These are phyloP conservation scores for Rhodomyrtus psidioides DNA, from an alignment of 441 rosid species.

Conservation along the genomic window DNA sequence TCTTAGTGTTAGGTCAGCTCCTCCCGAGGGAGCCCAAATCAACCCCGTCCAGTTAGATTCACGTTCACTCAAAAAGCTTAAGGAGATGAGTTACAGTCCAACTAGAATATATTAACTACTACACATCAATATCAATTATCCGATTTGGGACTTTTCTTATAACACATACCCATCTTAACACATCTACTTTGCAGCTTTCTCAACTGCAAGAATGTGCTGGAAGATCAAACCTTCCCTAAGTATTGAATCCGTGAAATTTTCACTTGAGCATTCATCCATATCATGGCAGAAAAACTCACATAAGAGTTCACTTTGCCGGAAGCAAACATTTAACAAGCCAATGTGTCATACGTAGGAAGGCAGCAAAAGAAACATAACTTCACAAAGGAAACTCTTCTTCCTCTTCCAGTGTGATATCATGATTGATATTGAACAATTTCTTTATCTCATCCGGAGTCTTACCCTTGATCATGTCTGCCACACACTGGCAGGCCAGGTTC, in stretches of 20 bases:
- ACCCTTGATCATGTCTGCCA: neutral
- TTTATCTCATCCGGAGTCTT: neutral
- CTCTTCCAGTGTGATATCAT: neutral
- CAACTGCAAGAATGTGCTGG: neutral
- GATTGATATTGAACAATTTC: neutral
- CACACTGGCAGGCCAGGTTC: neutral
- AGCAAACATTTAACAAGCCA: neutral
- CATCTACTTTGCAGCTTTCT: neutral
- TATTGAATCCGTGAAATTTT: neutral
- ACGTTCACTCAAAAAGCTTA: neutral
- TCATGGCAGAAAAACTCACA: neutral
- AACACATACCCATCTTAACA: neutral
- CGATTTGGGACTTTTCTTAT: neutral
- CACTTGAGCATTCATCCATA: neutral
- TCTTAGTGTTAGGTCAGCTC: too few relatives aligned
- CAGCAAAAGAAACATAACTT: neutral
- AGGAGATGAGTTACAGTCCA: neutral
- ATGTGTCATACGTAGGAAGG: neutral
- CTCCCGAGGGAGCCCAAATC: too few relatives aligned
- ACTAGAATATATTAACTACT: neutral
- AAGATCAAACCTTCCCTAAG: neutral
- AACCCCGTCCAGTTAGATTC: neutral
- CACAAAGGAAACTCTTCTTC: neutral
- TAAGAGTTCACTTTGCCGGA: neutral
- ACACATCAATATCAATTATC: neutral